Conservation (phyloP, 202 grass and related monocot species). For the Musa balbisiana region DNA sequence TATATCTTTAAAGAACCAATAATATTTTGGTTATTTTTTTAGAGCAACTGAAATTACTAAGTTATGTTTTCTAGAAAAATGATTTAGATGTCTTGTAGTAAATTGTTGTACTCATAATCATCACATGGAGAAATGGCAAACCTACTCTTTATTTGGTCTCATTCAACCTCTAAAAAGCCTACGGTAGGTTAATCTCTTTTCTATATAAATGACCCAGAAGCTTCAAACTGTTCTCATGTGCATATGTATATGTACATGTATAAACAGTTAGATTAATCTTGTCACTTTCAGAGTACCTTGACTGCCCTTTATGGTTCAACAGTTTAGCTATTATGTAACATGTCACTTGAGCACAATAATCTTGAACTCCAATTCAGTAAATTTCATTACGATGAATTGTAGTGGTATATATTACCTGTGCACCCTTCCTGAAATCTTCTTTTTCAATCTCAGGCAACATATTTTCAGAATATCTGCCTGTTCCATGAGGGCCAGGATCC, state of each 20-base stretch:
- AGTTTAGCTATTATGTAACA: too few species aligned
- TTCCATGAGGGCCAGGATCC: constrained; percentile 97
- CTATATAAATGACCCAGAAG: too few species aligned
- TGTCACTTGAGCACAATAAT: too few species aligned
- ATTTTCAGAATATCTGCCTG: constrained; percentile 68
- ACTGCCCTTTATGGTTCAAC: not conserved
- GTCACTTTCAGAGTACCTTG: not conserved
- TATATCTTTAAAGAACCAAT: too few species aligned
- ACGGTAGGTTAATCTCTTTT: not conserved
- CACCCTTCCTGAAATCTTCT: constrained; percentile 91
- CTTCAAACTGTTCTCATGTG: too few species aligned
- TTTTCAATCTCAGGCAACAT: constrained; percentile 82
- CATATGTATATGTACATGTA: not conserved
- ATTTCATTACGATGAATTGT: not conserved
- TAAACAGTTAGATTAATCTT: not conserved
- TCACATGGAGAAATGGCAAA: not conserved
- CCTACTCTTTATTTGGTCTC: not conserved
- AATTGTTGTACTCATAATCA: not conserved
- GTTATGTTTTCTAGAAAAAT: too few species aligned
- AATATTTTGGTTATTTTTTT: too few species aligned
- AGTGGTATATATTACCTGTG: constrained; percentile 46
- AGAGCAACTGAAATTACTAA: too few species aligned
- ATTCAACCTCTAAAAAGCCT: not conserved
- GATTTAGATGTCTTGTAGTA: too few species aligned
- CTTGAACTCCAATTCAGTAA: not conserved